Conservation (phyloP, 2,329 filamentous ascomycete genomes). For the Ophiocordyceps camponoti-leonardi region DNA sequence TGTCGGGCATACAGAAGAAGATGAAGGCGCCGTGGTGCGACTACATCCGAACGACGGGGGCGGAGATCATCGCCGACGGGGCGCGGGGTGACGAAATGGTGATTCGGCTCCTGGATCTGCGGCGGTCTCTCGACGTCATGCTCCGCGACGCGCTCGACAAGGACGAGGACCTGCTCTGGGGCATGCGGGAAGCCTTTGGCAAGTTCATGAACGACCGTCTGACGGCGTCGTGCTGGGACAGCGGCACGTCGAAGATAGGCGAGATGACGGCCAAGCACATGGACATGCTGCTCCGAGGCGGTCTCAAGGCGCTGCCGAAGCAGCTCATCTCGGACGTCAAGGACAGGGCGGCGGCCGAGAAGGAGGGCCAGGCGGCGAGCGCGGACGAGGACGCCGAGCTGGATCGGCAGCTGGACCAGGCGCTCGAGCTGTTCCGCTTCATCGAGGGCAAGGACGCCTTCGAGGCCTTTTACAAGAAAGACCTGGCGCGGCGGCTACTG, state of each 20-base stretch:
- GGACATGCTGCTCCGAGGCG: conserved; percentile 73
- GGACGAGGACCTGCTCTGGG: conserved; percentile 61
- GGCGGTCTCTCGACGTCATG: conserved; percentile 60
- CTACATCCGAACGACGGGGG: conserved; percentile 64
- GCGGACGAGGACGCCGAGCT: conserved; percentile 85
- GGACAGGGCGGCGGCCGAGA: conserved; percentile 39
- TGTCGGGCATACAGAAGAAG: conserved; percentile 51
- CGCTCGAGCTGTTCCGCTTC: conserved; percentile 87
- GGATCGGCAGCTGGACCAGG: conserved; percentile 80
- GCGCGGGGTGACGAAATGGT: conserved; percentile 75
- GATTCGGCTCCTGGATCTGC: conserved; percentile 61
- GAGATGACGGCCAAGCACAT: conserved; percentile 99
- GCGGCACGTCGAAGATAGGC: conserved; percentile 81
- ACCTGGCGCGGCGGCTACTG: conserved; percentile 73
- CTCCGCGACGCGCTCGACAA: conserved; percentile 61
- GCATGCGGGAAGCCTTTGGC: conserved; percentile 70
- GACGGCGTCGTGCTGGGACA: conserved; percentile 53
- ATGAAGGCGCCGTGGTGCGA: conserved; percentile 58
- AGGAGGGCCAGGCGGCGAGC: conserved; percentile 45
- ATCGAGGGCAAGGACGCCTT: conserved; percentile 96
- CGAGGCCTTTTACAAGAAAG: conserved; percentile 98
- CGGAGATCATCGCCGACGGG: conserved; percentile 63
- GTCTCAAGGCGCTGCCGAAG: conserved; percentile 65
- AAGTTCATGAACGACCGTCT: conserved; percentile 85
- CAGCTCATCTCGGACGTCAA: conserved; percentile 45